Evolutionary conservation across 2,329 filamentous ascomycete species (phyloP), one percentile per base, ranked within the genome.

Genomic region (Hawksworthiomyces lignivorus): DNA sequence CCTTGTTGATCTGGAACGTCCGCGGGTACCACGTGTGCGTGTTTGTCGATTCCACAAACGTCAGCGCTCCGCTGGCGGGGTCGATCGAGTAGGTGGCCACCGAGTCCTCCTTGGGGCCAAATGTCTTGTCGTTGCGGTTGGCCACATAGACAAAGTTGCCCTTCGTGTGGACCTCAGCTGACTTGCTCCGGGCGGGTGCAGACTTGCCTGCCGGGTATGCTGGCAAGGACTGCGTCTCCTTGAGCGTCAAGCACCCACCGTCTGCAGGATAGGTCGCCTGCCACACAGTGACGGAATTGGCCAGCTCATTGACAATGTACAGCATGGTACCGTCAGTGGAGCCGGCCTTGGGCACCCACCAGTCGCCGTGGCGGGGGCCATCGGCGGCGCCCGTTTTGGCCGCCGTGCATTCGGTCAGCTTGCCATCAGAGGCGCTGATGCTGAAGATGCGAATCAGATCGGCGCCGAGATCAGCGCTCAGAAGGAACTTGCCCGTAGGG

Each of bases 51-150:
- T 77, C 69, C 1, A 72, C 54, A 50, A 77, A 77, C 0, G 51
- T 55, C 12, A 82, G 56, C 0, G 57, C 65, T 11, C 77, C 77
- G 15, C 71, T 61, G 1, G 56, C 49, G 1, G 56, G 27, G 39
- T 67, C 56, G 41, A 78, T 67, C 3, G 59, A 43, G 56, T 72
- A 80, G 2, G 68, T 72, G 1, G 70, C 68, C 18, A 81, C 58
- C 0, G 77, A 75, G 56, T 80, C 75, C 31, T 73, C 67, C 34
- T 69, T 57, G 3, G 62, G 49, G n/a, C 63, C 62, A 56, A 79
- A 81, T 2, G 72, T 67, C 46, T 71, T 64, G 55, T 80, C 77
- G 48, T 75, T 73, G 43, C 80, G 71, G 64, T 84, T 84, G 14
- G 73, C 72, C 8, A 72, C 72, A 55, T 82, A 70, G 31, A 82